Conservation (phyloP, 176 grass and related monocot genomes). For the Coix lacrymajobi region DNA sequence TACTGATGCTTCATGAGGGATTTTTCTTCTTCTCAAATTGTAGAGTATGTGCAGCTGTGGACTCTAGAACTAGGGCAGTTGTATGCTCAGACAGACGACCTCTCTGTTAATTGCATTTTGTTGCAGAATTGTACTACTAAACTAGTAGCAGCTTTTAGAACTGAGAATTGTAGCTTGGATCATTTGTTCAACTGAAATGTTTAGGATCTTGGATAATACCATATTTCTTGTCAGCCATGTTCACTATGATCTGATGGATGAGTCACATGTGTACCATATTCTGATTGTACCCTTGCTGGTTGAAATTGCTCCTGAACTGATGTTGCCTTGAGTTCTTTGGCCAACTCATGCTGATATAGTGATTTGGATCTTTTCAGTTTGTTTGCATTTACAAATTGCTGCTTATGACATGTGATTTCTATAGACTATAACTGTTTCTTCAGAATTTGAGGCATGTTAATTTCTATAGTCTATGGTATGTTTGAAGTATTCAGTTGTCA, state of each 20-base stretch:
- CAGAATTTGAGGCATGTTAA: not conserved
- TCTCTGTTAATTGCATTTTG: not conserved
- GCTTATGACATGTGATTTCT: not conserved
- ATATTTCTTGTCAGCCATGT: not conserved
- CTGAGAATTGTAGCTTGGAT: conserved; percentile 6
- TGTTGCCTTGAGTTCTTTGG: not conserved
- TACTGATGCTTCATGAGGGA: not conserved
- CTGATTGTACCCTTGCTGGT: not conserved
- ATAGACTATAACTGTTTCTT: not conserved
- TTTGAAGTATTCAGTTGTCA: not conserved
- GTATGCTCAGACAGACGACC: not conserved
- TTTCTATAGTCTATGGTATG: no score
- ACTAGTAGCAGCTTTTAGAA: not conserved
- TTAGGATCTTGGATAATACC: not conserved
- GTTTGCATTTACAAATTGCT: not conserved
- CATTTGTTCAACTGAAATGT: not conserved
- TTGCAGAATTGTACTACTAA: conserved; percentile 18
- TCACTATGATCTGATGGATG: not conserved
- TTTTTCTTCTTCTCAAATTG: not conserved
- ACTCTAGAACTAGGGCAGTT: conserved; percentile 18
- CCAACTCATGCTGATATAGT: not conserved
- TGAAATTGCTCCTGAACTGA: not conserved
- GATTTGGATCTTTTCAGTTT: not conserved
- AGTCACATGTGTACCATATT: not conserved
- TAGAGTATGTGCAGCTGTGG: not conserved